Evolutionary conservation across 1,139 yeast species (phyloP).

Genomic region (Torulaspora globosa): DNA sequence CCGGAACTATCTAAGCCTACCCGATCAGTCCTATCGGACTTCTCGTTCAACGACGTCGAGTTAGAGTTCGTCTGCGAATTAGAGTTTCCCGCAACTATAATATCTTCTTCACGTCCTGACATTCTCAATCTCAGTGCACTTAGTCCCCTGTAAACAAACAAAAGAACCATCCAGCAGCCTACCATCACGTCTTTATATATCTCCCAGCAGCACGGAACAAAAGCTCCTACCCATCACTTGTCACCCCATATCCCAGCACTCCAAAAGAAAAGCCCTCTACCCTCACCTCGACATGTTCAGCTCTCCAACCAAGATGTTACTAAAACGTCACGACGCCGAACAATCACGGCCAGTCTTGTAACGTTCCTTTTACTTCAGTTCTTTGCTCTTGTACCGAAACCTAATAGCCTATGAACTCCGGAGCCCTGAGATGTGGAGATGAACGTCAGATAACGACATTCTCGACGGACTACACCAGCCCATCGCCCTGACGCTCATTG

Average conservation of each 20-base stretch:
- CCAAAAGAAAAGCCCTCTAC: background rate
- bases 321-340: background rate
- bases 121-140: background rate
- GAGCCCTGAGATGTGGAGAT: background rate
- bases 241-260: too few relatives aligned
- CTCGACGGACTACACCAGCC: background rate
- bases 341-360: background rate
- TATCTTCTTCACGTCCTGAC: constrained; percentile 3
- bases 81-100: constrained; percentile 4
- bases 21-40: constrained; percentile 6
- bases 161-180: background rate
- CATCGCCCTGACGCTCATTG: constrained; percentile 1
- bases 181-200: background rate
- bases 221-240: too few relatives aligned
- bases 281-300: background rate
- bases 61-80: constrained; percentile 10
- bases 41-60: constrained; percentile 9
- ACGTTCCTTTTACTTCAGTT: background rate
- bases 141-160: background rate
- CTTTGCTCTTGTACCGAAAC: too few relatives aligned
- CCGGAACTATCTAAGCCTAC: constrained; percentile 2
- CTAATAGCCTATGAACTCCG: too few relatives aligned
- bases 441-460: background rate
- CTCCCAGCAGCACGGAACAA: too few relatives aligned
- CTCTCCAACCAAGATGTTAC: background rate